Percentiles rank a stretch among this genome's conserved stretches.
Conservation (phyloP, 441 rosid genomes). For the Pelargonium citronellum region DNA sequence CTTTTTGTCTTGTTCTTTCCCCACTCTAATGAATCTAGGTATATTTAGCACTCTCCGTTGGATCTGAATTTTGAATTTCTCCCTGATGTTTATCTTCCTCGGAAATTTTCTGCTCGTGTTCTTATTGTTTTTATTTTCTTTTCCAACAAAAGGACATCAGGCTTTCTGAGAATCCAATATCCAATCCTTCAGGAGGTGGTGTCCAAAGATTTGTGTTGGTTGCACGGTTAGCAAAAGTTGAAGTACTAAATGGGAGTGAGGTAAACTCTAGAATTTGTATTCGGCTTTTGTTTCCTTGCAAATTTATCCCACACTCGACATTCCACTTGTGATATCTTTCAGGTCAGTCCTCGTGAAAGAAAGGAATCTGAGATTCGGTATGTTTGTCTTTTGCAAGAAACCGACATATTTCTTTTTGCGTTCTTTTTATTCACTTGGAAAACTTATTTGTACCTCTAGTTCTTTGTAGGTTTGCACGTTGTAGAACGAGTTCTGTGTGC, state of each 20-base stretch:
- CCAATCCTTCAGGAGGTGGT: conserved; percentile 73
- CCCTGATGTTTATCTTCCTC: not conserved
- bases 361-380: conserved; percentile 97
- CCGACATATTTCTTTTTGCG: not conserved
- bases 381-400: conserved; percentile 15
- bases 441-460: not conserved
- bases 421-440: conserved; percentile 1
- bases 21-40: no score
- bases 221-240: conserved; percentile 67
- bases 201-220: conserved; percentile 68
- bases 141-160: conserved; percentile 58
- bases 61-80: not conserved
- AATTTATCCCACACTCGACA: conserved; percentile 23
- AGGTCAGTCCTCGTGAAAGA: conserved; percentile 80
- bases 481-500: no score
- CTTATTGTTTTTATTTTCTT: conserved; percentile 17
- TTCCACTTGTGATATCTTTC: conserved; percentile 18
- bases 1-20: no score
- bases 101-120: not conserved
- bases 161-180: conserved; percentile 79
- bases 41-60: not conserved
- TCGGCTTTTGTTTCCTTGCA: conserved; percentile 10
- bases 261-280: conserved; percentile 35
- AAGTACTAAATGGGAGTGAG: conserved; percentile 92
- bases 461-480: not conserved